These are phyloP conservation scores for Hamigera avellanea DNA, from an alignment of 495 filamentous ascomycete genomes.

Conservation along the genomic window DNA sequence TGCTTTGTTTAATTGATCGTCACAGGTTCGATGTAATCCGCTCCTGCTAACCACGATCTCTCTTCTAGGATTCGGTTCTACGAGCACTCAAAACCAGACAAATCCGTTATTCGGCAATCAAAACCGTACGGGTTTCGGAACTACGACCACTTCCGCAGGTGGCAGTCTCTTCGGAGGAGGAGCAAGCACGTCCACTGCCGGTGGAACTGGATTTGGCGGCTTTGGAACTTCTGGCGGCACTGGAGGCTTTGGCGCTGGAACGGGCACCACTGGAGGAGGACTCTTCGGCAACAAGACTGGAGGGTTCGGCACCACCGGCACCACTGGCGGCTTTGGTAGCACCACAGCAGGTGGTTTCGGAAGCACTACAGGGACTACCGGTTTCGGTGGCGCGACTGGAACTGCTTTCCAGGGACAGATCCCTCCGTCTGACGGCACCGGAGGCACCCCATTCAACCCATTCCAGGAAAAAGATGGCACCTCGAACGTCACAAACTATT, in stretches of 20 bases:
- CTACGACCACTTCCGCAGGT: constrained; percentile 21
- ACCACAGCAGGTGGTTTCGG: constrained; percentile 16
- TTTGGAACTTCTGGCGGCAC: constrained; percentile 7
- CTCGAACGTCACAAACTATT: constrained; percentile 52
- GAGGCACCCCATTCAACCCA: constrained; percentile 57
- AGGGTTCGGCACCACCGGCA: constrained; percentile 25
- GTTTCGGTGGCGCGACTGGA: constrained; percentile 30
- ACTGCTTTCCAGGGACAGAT: constrained; percentile 36
- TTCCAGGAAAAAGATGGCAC: constrained; percentile 70
- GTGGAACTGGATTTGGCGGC: constrained; percentile 22
- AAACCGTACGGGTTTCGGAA: background rate
- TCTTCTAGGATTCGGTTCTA: background rate
- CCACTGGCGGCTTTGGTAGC: constrained; percentile 16
- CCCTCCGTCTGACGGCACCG: constrained; percentile 56
- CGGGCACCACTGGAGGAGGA: constrained; percentile 28
- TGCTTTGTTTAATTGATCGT: no score
- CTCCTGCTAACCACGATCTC: no score
- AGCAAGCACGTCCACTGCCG: constrained; percentile 21
- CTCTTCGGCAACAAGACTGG: constrained; percentile 37
- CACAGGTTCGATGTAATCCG: no score
- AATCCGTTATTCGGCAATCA: background rate
- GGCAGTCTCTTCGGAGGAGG: constrained; percentile 29
- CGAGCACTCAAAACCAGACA: background rate
- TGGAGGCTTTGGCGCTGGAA: constrained; percentile 43
- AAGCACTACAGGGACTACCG: constrained; percentile 21